Evolutionary conservation across 139 green algal species (phyloP).

Genomic region (Chlorella ohadii): DNA sequence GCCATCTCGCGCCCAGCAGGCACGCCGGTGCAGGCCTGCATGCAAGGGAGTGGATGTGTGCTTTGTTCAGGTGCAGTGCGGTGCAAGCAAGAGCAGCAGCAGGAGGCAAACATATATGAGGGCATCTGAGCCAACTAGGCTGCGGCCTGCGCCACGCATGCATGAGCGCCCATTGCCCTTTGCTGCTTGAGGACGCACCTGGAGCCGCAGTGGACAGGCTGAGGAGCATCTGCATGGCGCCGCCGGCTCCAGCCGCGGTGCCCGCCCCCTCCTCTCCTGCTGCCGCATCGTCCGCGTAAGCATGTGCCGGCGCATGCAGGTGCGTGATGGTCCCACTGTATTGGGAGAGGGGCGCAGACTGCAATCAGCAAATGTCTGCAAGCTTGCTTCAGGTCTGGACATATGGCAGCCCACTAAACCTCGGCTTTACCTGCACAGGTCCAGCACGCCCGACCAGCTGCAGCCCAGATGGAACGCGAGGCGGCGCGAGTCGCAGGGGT

Average conservation of each 20-base stretch:
- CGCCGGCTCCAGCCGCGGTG: neutral
- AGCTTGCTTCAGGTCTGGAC: too few relatives aligned
- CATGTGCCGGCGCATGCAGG: conserved; percentile 45
- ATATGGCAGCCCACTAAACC: too few relatives aligned
- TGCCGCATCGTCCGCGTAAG: neutral
- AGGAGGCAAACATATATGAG: too few relatives aligned
- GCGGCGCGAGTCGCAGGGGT: conserved; percentile 27
- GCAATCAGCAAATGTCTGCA: too few relatives aligned
- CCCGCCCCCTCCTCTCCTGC: neutral
- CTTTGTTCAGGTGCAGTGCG: too few relatives aligned
- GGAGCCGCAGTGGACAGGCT: conserved; percentile 21
- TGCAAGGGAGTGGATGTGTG: neutral
- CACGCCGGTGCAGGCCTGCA: conserved; percentile 33
- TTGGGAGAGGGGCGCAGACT: too few relatives aligned
- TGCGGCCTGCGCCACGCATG: too few relatives aligned
- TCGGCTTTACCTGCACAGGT: conserved; percentile 19
- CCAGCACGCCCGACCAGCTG: conserved; percentile 44
- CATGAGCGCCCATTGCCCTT: too few relatives aligned
- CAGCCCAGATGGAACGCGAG: conserved; percentile 47
- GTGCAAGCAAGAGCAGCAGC: too few relatives aligned
- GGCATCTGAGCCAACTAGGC: too few relatives aligned
- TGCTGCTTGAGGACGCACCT: neutral
- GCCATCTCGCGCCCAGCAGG: conserved; percentile 34
- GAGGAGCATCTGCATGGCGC: conserved; percentile 27
- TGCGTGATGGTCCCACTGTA: conserved; percentile 27